A percentile compares a stretch with the other conserved stretches of the same genome.
phyloP scores from a whole-genome alignment of 495 filamentous ascomycete species.

The Penicillium bialowiezense region DNA sequence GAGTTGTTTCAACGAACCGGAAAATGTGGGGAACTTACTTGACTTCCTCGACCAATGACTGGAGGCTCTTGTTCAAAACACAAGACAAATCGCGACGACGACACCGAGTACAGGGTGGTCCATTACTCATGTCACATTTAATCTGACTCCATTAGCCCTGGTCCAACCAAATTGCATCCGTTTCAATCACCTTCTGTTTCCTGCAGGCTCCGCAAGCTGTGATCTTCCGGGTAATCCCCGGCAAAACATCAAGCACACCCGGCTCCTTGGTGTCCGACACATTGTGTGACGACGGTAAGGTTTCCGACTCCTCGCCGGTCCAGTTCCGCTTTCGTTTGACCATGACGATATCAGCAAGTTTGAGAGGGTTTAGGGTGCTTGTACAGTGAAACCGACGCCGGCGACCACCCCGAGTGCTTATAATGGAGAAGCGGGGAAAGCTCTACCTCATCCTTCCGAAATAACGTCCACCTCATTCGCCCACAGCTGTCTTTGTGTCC shows the following conservation, averaged over 20 bases:
- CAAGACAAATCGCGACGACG: conserved; percentile 37
- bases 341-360: conserved; percentile 4
- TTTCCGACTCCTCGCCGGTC: conserved; percentile 16
- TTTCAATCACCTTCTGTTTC: conserved; percentile 37
- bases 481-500: not conserved
- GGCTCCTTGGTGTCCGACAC: conserved; percentile 8
- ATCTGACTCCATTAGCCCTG: conserved; percentile 26
- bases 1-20: not conserved
- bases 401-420: conserved; percentile 17
- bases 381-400: conserved; percentile 1
- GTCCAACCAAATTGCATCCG: conserved; percentile 6
- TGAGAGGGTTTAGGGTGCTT: not conserved
- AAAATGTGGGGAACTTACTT: conserved; percentile 14
- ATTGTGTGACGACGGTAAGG: conserved; percentile 12
- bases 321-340: conserved; percentile 14
- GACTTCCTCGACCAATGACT: conserved; percentile 39
- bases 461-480: conserved; percentile 8
- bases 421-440: conserved; percentile 7
- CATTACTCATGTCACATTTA: conserved; percentile 42
- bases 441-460: conserved; percentile 2
- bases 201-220: conserved; percentile 45
- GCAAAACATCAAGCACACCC: conserved; percentile 20
- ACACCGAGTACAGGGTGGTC: conserved; percentile 40
- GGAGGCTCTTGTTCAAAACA: conserved; percentile 44
- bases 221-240: conserved; percentile 43